Evolutionary conservation across 148 eudicot genomes (phyloP).

Genomic region (Silene latifolia): DNA sequence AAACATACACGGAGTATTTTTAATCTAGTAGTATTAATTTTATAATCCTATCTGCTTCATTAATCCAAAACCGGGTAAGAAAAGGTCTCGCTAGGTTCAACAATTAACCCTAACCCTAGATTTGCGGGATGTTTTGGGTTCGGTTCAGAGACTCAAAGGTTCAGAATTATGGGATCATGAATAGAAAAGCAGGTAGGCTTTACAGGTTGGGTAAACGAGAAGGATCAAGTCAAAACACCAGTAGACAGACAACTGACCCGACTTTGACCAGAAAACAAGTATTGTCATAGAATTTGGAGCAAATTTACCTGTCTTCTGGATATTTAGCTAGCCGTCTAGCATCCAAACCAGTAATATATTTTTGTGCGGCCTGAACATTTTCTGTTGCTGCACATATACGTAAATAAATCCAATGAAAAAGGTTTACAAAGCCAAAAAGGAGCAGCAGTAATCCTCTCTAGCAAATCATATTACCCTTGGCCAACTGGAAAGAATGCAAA

Average conservation of each 20-base stretch:
- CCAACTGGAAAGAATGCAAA: conserved; percentile 74
- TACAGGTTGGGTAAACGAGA: background rate
- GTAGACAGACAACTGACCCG: background rate
- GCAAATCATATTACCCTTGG: conserved; percentile 53
- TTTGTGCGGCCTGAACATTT: conserved; percentile 85
- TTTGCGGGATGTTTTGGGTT: background rate
- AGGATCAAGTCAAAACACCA: background rate
- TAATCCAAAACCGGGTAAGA: too few species aligned
- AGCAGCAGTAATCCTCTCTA: background rate
- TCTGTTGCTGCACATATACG: conserved; percentile 53
- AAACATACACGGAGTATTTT: too few species aligned
- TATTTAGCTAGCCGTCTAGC: conserved; percentile 87
- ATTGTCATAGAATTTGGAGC: background rate
- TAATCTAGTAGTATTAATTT: too few species aligned
- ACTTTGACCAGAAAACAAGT: background rate
- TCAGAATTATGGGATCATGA: background rate
- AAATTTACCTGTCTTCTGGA: conserved; percentile 70
- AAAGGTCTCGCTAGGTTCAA: too few species aligned
- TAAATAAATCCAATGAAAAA: background rate
- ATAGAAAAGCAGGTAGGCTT: background rate
- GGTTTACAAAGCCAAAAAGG: background rate
- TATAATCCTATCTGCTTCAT: too few species aligned
- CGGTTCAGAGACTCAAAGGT: background rate
- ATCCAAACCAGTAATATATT: conserved; percentile 90
- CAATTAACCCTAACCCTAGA: background rate